Evolutionary conservation across 371 early-diverging fungal species (phyloP), one percentile per base, ranked within the genome.

Genomic region (Apophysomyces ossiformis): DNA sequence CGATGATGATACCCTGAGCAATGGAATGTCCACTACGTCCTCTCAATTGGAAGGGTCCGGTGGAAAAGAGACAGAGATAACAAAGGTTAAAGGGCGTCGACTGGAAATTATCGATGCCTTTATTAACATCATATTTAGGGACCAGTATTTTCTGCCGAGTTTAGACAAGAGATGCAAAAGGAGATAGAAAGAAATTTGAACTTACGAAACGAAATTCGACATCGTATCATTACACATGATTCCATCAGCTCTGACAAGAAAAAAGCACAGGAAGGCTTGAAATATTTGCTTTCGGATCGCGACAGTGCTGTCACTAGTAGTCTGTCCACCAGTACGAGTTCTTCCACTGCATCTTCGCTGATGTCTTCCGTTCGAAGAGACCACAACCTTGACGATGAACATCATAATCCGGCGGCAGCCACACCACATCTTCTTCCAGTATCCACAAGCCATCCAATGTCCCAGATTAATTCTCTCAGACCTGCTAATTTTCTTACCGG

Each of bases 161-260:
- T 82, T 44, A 73, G 82, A 60, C 83, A 83, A 62, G 82, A 83
- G 61, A 80, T 83, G 73, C 80, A 83, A 69, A 82, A 83, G 64
- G 82, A 82, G 62, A 82, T 85, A 11, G 86, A 85, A 63, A 68
- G 80, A 21, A 77, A 83, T 26, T 58, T 80, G 8, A 77, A 63
- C 11, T 58, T 82, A 38, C 69, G 77, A 43, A 83, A 81, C 57
- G 80, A 79, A 36, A 75, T 83, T 16, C 69, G 81, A n/a, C 81
- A 84, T 59, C 74, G 78, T 12, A 81, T 82, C 45, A 75, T 81
- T 18, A 78, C 77, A 13, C 76, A 73, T 9, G 84, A 83, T 57
- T 60, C 76, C 13, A 64, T 69, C 16, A 67, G 66, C n/a, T 63
- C 70, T 37, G 75, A 77, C 45, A 75, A 74, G 58, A 78, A 77